Conservation (phyloP, 495 filamentous ascomycete genomes). For the Geoglossum glabrum region DNA sequence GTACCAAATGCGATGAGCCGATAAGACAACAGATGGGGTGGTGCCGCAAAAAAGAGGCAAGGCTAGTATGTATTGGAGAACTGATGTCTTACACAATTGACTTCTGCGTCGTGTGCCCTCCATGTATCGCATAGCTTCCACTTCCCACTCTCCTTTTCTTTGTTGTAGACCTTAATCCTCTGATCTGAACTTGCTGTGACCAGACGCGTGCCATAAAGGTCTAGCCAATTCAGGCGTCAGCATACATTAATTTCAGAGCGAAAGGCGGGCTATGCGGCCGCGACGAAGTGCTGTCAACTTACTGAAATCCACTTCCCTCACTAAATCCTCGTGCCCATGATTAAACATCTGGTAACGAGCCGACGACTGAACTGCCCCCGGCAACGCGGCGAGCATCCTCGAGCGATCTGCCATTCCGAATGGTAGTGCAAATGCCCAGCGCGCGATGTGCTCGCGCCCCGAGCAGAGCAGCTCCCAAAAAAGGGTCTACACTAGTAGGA, state of each 20-base stretch:
- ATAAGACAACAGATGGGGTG: not conserved
- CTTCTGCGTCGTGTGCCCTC: slow-evolving; percentile 80
- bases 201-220: slow-evolving; percentile 75
- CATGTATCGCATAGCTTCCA: slow-evolving; percentile 76
- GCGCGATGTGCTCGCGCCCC: not conserved
- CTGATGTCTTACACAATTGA: slow-evolving; percentile 45
- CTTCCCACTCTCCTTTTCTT: slow-evolving; percentile 41
- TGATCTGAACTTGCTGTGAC: slow-evolving; percentile 85
- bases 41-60: not conserved
- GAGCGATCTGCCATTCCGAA: not conserved
- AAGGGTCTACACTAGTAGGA: too few species aligned
- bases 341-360: not conserved
- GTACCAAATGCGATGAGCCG: not conserved
- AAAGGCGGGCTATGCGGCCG: not conserved
- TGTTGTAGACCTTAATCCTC: slow-evolving; percentile 79
- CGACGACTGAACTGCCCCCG: not conserved
- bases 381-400: not conserved
- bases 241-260: not conserved
- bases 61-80: not conserved
- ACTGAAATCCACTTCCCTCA: slow-evolving; percentile 1
- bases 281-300: not conserved
- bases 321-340: slow-evolving; percentile 2
- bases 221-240: slow-evolving; percentile 12
- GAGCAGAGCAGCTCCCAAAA: too few species aligned
- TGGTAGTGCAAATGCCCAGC: not conserved